Evolutionary conservation across 23 red algal species (phyloP).

Genomic region (Gracilaria domingensis): DNA sequence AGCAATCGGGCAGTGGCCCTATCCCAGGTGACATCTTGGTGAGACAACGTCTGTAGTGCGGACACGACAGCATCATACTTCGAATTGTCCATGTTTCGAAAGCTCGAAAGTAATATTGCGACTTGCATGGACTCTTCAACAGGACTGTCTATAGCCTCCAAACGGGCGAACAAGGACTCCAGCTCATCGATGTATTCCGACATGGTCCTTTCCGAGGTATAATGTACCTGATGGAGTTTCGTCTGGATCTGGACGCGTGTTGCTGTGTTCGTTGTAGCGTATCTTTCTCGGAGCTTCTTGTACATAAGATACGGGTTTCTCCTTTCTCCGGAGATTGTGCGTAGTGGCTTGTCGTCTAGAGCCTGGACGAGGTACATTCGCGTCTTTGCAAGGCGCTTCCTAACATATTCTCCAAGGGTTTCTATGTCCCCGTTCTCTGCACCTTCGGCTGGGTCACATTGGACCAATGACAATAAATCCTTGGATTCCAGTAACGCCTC

Average conservation of each 20-base stretch:
- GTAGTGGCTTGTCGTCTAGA: too few species aligned
- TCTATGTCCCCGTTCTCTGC: too few species aligned
- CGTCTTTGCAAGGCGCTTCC: not conserved
- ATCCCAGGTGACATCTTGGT: slow-evolving; percentile 8
- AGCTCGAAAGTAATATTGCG: slow-evolving; percentile 18
- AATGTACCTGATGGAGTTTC: not conserved
- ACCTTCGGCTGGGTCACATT: not conserved
- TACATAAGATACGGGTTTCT: too few species aligned
- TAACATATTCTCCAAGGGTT: slow-evolving; percentile 3
- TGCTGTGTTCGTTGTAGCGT: not conserved
- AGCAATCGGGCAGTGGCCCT: slow-evolving; percentile 2
- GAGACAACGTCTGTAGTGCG: not conserved
- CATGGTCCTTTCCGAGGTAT: not conserved
- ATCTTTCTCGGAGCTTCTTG: slow-evolving; percentile 29
- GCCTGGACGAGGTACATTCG: slow-evolving; percentile 14
- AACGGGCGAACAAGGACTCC: slow-evolving; percentile 1
- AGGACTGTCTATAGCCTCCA: not conserved
- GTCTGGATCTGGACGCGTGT: slow-evolving; percentile 28
- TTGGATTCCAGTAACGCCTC: slow-evolving; percentile 22
- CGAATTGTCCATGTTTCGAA: not conserved
- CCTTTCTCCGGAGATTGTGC: too few species aligned
- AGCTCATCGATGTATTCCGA: slow-evolving; percentile 19
- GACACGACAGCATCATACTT: slow-evolving; percentile 7
- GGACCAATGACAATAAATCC: not conserved
- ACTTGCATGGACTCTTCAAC: slow-evolving; percentile 39